Evolutionary conservation across 2,329 filamentous ascomycete species (phyloP).

Genomic region (Colletotrichum sp.): DNA sequence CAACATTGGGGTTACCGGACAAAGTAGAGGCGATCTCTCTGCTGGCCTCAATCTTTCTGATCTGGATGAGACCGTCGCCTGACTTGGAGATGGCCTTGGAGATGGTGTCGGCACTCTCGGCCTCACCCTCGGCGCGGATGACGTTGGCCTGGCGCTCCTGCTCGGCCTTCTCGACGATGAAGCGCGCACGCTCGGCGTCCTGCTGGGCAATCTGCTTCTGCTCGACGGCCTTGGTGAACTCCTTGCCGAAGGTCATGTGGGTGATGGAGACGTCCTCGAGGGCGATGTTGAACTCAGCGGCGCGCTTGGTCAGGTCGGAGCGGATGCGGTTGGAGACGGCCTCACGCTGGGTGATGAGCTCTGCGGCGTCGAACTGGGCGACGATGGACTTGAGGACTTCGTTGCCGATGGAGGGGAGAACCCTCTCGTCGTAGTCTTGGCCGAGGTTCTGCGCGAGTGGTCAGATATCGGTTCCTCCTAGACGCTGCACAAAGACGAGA

Average conservation of each 20-base stretch:
- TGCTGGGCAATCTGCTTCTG: slow-evolving; percentile 99
- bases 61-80: slow-evolving; percentile 93
- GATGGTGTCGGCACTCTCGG: slow-evolving; percentile 95
- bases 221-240: slow-evolving; percentile 98
- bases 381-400: slow-evolving; percentile 99
- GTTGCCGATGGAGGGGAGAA: slow-evolving; percentile 98
- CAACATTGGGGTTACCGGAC: slow-evolving; percentile 90
- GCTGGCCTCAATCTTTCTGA: slow-evolving; percentile 95
- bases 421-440: slow-evolving; percentile 97
- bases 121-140: slow-evolving; percentile 96
- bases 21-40: slow-evolving; percentile 94
- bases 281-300: slow-evolving; percentile 97
- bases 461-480: neutral
- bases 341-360: slow-evolving; percentile 98
- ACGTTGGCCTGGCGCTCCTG: slow-evolving; percentile 99
- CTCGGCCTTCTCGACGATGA: slow-evolving; percentile 98
- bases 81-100: slow-evolving; percentile 91
- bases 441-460: slow-evolving; percentile 78
- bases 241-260: slow-evolving; percentile 99
- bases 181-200: slow-evolving; percentile 94
- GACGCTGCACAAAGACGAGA: neutral
- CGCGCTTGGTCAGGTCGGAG: slow-evolving; percentile 87
- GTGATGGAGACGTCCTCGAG: slow-evolving; percentile 99
- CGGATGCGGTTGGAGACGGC: slow-evolving; percentile 95
- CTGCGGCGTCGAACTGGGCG: slow-evolving; percentile 96